Percentiles rank a stretch among this genome's conserved stretches.
Conservation (phyloP, 2,329 filamentous ascomycete genomes). For the Botrytis porri region DNA sequence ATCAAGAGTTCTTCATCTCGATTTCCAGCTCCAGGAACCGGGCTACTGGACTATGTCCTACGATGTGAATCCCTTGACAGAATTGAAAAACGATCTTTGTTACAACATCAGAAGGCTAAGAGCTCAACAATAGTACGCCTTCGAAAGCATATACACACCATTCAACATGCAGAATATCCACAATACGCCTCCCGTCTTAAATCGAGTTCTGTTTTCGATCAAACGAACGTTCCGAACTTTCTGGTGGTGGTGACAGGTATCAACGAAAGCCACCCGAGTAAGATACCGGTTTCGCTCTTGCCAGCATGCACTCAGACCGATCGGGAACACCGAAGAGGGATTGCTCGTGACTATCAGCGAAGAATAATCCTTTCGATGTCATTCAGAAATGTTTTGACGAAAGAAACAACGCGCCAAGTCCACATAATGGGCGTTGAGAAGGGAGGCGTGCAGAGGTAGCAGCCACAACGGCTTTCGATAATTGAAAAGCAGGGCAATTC, state of each 20-base stretch:
- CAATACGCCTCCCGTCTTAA: background rate
- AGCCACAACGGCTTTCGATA: background rate
- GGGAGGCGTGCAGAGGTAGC: background rate
- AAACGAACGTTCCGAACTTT: background rate
- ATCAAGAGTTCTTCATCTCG: background rate
- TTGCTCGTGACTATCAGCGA: background rate
- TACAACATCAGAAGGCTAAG: background rate
- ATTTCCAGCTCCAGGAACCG: background rate
- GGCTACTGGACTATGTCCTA: background rate
- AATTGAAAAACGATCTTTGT: background rate
- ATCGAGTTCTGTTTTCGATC: background rate
- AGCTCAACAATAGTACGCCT: background rate
- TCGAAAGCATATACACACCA: background rate
- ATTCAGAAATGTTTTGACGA: background rate
- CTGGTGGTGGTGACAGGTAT: background rate
- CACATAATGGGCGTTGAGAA: background rate
- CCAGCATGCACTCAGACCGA: background rate
- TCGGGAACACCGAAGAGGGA: background rate
- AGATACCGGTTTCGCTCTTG: background rate
- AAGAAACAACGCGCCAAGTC: background rate
- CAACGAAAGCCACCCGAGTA: background rate
- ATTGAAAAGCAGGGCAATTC: background rate
- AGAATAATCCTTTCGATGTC: too few relatives aligned
- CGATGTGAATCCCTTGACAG: background rate
- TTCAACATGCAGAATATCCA: background rate